Evolutionary conservation across 495 filamentous ascomycete species (phyloP).

Genomic region (Penicillium canariense): DNA sequence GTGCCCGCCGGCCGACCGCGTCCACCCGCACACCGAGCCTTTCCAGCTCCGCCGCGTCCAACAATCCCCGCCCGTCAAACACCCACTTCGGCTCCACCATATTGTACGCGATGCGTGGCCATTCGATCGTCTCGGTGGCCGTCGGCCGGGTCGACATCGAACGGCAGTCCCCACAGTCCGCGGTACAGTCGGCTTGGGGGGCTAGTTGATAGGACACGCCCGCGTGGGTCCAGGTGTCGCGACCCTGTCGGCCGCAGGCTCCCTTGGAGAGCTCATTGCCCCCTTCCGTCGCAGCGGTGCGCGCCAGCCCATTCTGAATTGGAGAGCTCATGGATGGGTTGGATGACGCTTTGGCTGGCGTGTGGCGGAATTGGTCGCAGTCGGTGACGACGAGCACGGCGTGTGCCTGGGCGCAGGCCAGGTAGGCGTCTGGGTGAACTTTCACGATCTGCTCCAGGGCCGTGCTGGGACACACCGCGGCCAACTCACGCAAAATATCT

Average conservation of each 20-base stretch:
- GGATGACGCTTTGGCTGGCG: background rate
- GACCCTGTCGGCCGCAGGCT: slow-evolving; percentile 6
- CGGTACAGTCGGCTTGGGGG: slow-evolving; percentile 14
- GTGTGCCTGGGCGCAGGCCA: slow-evolving; percentile 37
- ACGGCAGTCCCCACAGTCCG: slow-evolving; percentile 25
- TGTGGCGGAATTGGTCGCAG: slow-evolving; percentile 32
- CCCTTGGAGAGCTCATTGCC: background rate
- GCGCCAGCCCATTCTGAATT: background rate
- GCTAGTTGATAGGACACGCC: slow-evolving; percentile 20
- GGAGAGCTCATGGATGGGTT: background rate
- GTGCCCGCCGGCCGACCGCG: slow-evolving; percentile 21
- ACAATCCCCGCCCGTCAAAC: slow-evolving; percentile 67
- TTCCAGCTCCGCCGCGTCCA: slow-evolving; percentile 55
- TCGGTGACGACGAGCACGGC: slow-evolving; percentile 40
- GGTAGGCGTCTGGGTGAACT: slow-evolving; percentile 35
- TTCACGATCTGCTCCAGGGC: slow-evolving; percentile 19
- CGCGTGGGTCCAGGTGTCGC: slow-evolving; percentile 17
- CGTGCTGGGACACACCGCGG: slow-evolving; percentile 4
- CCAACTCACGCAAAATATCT: slow-evolving; percentile 43
- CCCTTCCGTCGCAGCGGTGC: background rate
- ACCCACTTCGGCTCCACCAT: slow-evolving; percentile 69
- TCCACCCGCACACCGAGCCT: slow-evolving; percentile 51
- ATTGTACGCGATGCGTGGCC: slow-evolving; percentile 46
- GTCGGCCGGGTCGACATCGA: slow-evolving; percentile 13
- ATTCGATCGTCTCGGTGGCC: slow-evolving; percentile 43